These are phyloP conservation scores for Jatropha multifida DNA, from an alignment of 441 rosid species.

Conservation along the genomic window DNA sequence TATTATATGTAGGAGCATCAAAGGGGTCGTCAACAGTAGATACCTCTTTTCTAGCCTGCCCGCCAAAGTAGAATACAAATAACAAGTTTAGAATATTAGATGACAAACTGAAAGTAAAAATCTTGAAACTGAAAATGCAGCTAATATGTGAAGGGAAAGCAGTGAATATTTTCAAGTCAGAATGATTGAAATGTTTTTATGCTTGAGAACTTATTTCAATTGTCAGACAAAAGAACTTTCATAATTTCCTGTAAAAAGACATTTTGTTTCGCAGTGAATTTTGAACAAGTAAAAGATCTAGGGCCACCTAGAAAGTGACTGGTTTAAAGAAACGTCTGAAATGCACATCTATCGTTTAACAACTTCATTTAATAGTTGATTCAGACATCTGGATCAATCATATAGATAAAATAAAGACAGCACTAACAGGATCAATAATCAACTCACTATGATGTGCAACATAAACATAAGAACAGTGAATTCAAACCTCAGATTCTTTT, in stretches of 20 bases:
- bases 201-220: neutral
- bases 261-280: neutral
- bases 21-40: slow-evolving; percentile 92
- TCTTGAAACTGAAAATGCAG: neutral
- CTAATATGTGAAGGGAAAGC: neutral
- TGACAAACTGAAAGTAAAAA: neutral
- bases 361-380: neutral
- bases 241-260: neutral
- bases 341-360: neutral
- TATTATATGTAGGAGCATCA: slow-evolving; percentile 90
- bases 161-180: neutral
- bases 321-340: neutral
- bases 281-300: neutral
- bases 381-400: neutral
- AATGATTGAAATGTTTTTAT: neutral
- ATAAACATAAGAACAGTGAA: slow-evolving; percentile 14
- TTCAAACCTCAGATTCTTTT: slow-evolving; percentile 58
- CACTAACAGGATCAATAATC: neutral
- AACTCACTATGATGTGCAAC: neutral
- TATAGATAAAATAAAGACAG: neutral
- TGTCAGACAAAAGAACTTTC: neutral
- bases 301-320: neutral
- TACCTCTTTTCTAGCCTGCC: slow-evolving; percentile 73
- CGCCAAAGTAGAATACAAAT: slow-evolving; percentile 16
- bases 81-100: slow-evolving; percentile 6